phyloP scores from a whole-genome alignment of 441 rosid genomes.

The Theobroma grandiflorum region DNA sequence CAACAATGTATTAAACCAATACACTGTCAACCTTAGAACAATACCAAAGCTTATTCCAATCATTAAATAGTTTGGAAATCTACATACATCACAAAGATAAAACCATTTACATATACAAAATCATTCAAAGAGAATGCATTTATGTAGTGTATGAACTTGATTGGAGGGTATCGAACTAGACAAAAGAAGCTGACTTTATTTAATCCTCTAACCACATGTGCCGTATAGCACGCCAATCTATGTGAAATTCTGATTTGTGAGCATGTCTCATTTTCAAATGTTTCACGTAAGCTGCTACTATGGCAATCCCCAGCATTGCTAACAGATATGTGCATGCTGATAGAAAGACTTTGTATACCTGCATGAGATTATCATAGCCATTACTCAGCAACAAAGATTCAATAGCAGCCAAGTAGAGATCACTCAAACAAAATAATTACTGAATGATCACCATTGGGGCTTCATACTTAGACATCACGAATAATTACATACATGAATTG shows the following conservation, averaged over 20 bases:
- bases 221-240: conserved; percentile 56
- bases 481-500: not conserved
- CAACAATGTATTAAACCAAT: too few relatives aligned
- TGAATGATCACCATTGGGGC: not conserved
- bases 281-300: conserved; percentile 22
- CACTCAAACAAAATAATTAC: not conserved
- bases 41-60: not conserved
- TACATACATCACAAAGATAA: not conserved
- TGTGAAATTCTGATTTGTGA: conserved; percentile 21
- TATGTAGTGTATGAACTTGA: not conserved
- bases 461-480: not conserved
- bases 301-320: conserved; percentile 32
- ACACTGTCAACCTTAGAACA: not conserved
- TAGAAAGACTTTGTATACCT: conserved; percentile 32
- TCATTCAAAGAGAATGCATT: not conserved
- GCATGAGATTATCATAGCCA: conserved; percentile 29
- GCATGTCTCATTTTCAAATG: not conserved
- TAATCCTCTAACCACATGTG: conserved; percentile 51
- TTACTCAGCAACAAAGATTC: not conserved
- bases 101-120: not conserved
- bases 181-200: not conserved
- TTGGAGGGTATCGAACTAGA: not conserved
- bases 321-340: conserved; percentile 22
- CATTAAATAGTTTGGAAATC: not conserved
- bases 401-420: not conserved